These are phyloP conservation scores for Phytophthora lateralis DNA, from an alignment of 352 stramenopile genomes.

Conservation along the genomic window DNA sequence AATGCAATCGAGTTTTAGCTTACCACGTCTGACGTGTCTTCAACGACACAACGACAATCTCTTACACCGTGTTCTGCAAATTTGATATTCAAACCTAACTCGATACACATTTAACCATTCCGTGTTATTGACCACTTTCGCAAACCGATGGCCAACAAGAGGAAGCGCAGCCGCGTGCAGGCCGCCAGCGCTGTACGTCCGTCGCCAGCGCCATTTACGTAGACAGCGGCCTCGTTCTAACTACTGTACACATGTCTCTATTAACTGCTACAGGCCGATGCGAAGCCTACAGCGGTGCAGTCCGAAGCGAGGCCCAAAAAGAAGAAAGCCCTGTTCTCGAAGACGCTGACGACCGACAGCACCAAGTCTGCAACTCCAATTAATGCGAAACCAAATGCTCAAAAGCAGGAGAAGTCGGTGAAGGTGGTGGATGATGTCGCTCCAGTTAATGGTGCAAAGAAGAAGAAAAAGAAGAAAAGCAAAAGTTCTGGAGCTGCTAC, in stretches of 20 bases:
- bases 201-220: background rate
- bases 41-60: too few relatives aligned
- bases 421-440: background rate
- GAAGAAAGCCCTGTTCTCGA: conserved; percentile 28
- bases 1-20: conserved; percentile 32
- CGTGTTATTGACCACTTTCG: background rate
- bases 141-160: conserved; percentile 38
- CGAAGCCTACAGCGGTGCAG: conserved; percentile 5
- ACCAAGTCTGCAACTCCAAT: conserved; percentile 12
- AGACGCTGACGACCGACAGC: conserved; percentile 21
- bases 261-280: conserved; percentile 11
- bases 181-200: conserved; percentile 22
- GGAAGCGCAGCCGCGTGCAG: conserved; percentile 28
- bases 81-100: background rate
- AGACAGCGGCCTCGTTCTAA: conserved; percentile 2
- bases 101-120: background rate
- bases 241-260: conserved; percentile 4
- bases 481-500: conserved; percentile 20
- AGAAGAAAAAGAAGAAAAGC: conserved; percentile 72
- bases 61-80: conserved; percentile 6
- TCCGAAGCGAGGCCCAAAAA: conserved; percentile 30
- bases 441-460: conserved; percentile 19
- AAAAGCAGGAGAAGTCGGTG: background rate
- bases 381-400: background rate
- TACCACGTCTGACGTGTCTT: conserved; percentile 21